Evolutionary conservation across 352 stramenopile genomes (phyloP).

Genomic region (Phytophthora meadii): DNA sequence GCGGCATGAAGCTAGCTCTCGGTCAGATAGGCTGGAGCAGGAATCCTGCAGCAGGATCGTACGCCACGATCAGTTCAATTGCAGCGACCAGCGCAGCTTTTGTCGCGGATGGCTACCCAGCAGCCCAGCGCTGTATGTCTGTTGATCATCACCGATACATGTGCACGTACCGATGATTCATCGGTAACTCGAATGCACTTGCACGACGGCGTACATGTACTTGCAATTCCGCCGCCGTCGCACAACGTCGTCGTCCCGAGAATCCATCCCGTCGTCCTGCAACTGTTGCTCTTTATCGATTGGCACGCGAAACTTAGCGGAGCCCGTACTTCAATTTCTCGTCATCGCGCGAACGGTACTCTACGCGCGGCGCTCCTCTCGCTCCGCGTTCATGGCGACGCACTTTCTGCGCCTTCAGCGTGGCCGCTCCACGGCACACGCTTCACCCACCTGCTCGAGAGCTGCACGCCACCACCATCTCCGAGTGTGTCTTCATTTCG

Average conservation of each 20-base stretch:
- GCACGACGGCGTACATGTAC: constrained; percentile 4
- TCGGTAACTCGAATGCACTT: constrained; percentile 2
- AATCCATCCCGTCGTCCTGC: constrained; percentile 25
- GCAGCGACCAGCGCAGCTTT: constrained; percentile 15
- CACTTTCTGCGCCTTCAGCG: constrained; percentile 33
- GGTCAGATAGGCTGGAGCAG: constrained; percentile 29
- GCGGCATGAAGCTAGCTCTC: constrained; percentile 14
- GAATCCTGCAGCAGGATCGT: constrained; percentile 30
- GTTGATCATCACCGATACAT: constrained; percentile 4
- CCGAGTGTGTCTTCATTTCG: constrained; percentile 34
- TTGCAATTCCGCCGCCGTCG: constrained; percentile 19
- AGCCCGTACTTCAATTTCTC: constrained; percentile 39
- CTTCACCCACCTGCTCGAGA: constrained; percentile 30
- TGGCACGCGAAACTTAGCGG: constrained; percentile 37
- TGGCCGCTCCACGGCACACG: constrained; percentile 22
- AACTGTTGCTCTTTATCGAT: constrained; percentile 39
- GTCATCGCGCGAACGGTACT: constrained; percentile 31
- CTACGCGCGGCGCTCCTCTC: constrained; percentile 27
- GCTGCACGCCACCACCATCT: constrained; percentile 29
- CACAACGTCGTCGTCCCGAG: constrained; percentile 32
- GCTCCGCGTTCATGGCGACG: constrained; percentile 21
- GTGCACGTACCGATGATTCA: too few species aligned
- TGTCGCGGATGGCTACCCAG: constrained; percentile 14
- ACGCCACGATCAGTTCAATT: constrained; percentile 34
- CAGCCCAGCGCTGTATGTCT: constrained; percentile 14